Evolutionary conservation across 2,329 filamentous ascomycete genomes (phyloP), one percentile per base, ranked within the genome.

Genomic region (Fusarium tanahbumbuense): DNA sequence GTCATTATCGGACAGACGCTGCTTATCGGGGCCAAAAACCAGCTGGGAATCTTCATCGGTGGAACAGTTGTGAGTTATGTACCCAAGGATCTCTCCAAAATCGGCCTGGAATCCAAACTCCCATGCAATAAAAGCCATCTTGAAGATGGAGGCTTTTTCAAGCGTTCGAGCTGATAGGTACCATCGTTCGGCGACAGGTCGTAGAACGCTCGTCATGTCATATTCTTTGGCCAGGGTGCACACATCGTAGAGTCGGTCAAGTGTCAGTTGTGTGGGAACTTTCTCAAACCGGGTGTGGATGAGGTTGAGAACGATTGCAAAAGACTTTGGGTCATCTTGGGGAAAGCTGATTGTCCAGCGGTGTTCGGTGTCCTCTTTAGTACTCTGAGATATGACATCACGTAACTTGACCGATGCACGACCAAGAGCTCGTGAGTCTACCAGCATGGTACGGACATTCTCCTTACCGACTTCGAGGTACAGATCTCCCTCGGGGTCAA

Each of bases 151-250:
- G 18, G 18, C 22, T 27, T 16, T 52, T 9, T 52, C 49, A 15
- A 52, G 34, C 27, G 49, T 52, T 28, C 49, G 25, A n/a, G 49
- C 49, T 3, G 23, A 40, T 3, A 23, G 5, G 40, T 62, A 60
- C 64, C 64, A 71, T 13, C 30, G 49, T 20, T 71, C 57, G 16
- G 69, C 68, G 23, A 71, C 52, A 13, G 72, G 45, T 7, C 60
- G 57, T 9, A 73, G 28, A 4, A 60, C 55, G 20, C 58, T 52
- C 11, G 57, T 44, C 70, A 68, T 66, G 9, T 57, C 44, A 25
- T 74, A 75, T 46, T 72, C 75, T 34, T 54, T 41, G 20, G 53
- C 61, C 9, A 74, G 32, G 11, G 56, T 16, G 6, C 64, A 71
- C 4, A 62, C 23, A 5, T 32, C 44, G 32, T 60, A 71, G 11